phyloP scores from a whole-genome alignment of 2,329 filamentous ascomycete genomes.

The Pezicula rhizophila region DNA sequence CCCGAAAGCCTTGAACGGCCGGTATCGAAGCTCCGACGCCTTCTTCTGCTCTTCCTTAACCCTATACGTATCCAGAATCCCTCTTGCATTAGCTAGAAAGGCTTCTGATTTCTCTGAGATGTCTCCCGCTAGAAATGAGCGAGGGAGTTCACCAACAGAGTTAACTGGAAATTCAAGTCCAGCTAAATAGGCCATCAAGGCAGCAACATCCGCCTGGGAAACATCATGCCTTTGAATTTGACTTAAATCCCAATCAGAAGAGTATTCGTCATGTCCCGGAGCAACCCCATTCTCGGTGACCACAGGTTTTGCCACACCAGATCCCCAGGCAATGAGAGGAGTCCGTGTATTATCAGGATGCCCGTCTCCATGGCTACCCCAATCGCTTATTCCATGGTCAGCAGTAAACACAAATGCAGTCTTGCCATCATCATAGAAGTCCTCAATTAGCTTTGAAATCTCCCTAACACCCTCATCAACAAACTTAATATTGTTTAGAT shows the following conservation, averaged over 20 bases:
- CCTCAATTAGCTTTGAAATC: constrained; percentile 72
- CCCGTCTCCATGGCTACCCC: constrained; percentile 97
- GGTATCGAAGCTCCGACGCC: constrained; percentile 68
- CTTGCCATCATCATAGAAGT: constrained; percentile 78
- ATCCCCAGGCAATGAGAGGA: constrained; percentile 87
- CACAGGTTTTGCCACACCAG: constrained; percentile 75
- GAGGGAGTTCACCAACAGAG: constrained; percentile 86
- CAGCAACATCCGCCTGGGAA: constrained; percentile 86
- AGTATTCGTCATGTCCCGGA: constrained; percentile 86
- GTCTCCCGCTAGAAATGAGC: constrained; percentile 71
- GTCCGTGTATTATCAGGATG: constrained; percentile 96
- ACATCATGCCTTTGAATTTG: constrained; percentile 84
- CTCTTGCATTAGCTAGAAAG: constrained; percentile 74
- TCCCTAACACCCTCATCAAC: constrained; percentile 88
- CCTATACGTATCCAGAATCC: constrained; percentile 90
- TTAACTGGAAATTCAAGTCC: constrained; percentile 91
- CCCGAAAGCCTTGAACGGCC: constrained; percentile 66
- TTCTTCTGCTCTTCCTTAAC: constrained; percentile 88
- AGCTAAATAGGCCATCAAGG: constrained; percentile 88
- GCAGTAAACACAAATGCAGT: constrained; percentile 96
- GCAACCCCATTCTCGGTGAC: constrained; percentile 49
- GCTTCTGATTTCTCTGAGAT: constrained; percentile 76
- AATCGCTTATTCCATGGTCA: constrained; percentile 98
- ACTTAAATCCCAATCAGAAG: constrained; percentile 80
- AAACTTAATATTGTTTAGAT: constrained; percentile 87